Percentiles rank a stretch among this genome's conserved stretches.
phyloP scores from a whole-genome alignment of 2,329 filamentous ascomycete species.

The Beauveria sp. region DNA sequence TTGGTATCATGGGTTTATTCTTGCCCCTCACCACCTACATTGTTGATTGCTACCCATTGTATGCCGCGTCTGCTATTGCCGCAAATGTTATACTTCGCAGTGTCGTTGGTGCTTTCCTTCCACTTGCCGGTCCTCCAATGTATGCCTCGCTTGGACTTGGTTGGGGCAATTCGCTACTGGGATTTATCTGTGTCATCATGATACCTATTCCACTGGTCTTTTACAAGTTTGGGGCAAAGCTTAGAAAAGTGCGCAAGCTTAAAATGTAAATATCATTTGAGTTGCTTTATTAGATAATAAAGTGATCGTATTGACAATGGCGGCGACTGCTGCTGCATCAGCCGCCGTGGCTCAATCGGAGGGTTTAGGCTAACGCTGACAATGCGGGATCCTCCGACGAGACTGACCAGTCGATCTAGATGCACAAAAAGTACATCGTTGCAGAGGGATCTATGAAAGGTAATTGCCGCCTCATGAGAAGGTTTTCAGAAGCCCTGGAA shows the following conservation, averaged over 20 bases:
- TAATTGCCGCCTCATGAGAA: too few species aligned
- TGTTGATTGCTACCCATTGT: conserved; percentile 41
- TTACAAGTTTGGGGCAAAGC: too few species aligned
- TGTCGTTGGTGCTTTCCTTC: conserved; percentile 50
- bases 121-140: conserved; percentile 42
- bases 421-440: too few species aligned
- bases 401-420: too few species aligned
- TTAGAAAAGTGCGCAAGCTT: too few species aligned
- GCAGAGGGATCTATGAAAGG: too few species aligned
- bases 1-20: conserved; percentile 27
- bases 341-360: conserved; percentile 38
- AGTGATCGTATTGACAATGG: conserved; percentile 31
- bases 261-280: too few species aligned
- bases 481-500: too few species aligned
- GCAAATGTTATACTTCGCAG: conserved; percentile 34
- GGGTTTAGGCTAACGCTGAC: too few species aligned
- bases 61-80: conserved; percentile 39
- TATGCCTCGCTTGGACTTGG: conserved; percentile 32
- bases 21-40: conserved; percentile 48
- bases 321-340: conserved; percentile 43
- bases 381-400: too few species aligned
- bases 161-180: conserved; percentile 37
- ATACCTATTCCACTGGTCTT: too few species aligned
- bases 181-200: conserved; percentile 24
- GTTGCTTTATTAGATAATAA: too few species aligned